Base-by-base conservation (phyloP, 1,284 basidiomycete species). In the Ustilago vetiveriae region DNA sequence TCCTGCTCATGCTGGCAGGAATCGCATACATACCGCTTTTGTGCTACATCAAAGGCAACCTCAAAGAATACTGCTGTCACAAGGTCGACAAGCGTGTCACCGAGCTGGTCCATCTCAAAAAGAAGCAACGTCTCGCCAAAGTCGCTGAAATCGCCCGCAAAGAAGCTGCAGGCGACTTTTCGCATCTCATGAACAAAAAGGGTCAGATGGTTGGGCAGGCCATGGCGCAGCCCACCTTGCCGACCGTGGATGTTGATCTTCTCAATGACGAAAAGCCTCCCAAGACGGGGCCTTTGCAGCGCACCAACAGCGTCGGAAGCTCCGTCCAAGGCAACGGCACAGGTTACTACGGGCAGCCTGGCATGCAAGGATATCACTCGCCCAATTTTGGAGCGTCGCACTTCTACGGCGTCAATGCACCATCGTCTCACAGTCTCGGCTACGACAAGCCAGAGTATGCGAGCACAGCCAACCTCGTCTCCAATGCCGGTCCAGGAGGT, bases 1-100 rank as follows among this genome's bases (percentile, higher is more conserved):
- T 94, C 36, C 84, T 95, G 64, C 86, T 98, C 35, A 86, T 93
- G 56, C 83, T 90, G 24, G 95, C 96, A 27, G 92, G 88, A 16
- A 83, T 97, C 50, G 90, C 89, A 81, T 98, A 98, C 78, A 86
- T 98, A 55, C 96, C 95, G 21, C 86, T 98, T 38, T 86, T 98
- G 21, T 91, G 90, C 82, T 92, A 96, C 82, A 98, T 98, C 76
- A 92, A 92, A 81, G 94, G 94, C 30, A 97, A 97, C 83, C 84
- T 97, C 51, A 81, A 94, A 89, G 95, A 98, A 86, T 98, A 96
- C 84, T 93, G 92, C 83, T 98, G 94, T 83, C 92, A 98, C 85
- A 97, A 98, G 84, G 92, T 97, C 52, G 95, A 98, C 85, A 97
- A 96, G 88, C 82, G 95, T 72, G 97, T 98, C 74, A 87, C 89